Evolutionary conservation across 2,329 filamentous ascomycete species (phyloP), one percentile per base, ranked within the genome.

Genomic region (Emericellopsis atlantica): DNA sequence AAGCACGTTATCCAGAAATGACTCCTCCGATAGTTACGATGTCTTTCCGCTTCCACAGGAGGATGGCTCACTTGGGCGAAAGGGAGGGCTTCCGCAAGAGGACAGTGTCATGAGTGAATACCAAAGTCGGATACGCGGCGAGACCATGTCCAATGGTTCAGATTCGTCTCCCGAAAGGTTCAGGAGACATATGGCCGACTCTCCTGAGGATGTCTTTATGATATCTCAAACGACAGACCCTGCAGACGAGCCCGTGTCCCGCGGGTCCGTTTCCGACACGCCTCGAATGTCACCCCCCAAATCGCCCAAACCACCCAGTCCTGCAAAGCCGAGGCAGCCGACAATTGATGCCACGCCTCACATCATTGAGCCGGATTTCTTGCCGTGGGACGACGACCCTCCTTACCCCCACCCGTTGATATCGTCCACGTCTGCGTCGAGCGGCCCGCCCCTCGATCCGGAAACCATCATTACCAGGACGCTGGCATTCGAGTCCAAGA

Each of bases 11-110:
- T 44, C 54, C 2, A 62, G 75, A 4, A 68, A 76, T 36, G 69
- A 78, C 50, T 79, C 76, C 0, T 67, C 70, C 7, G 75, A 77
- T 37, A 78, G 74, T 47, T 74, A 75, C 41, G 60, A 54, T 8
- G 67, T 79, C 54, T 79, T 79, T 48, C 76, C 72, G 14, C 65
- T 74, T 4, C 78, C 76, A 0, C 68, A 69, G 43, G 62, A 64
- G 67, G 15, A 57, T 48, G 36, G 41, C 46, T 16, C 23, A 26
- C 39, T 32, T 10, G 35, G 26, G 26, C 18, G 22, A 15, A 40
- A 15, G 11, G 37, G 12, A 31, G 41, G 15, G 24, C 39, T 21
- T 8, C 4, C 26, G 21, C 12, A 29, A 26, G 34, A 31, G 16
- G 40, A 8, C 22, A 41, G 40, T 32, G 40, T 31, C 3, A 33